These are phyloP conservation scores for Lepiota brunneoincarnata DNA, from an alignment of 768 basidiomycete species.

Conservation along the genomic window DNA sequence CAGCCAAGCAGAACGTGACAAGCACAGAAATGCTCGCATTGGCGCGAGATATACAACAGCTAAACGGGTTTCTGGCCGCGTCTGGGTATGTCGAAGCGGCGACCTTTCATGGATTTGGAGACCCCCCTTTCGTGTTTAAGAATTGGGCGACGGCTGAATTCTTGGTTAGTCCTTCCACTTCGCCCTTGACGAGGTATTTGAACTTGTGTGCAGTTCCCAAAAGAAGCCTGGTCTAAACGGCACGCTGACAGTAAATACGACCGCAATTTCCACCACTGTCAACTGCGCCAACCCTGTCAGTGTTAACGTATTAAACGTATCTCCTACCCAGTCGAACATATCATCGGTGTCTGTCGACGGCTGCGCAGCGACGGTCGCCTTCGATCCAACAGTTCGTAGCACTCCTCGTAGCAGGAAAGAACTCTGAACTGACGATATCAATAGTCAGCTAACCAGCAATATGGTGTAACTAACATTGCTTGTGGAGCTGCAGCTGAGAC, in stretches of 20 bases:
- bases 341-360: slow-evolving; percentile 47
- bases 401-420: too few relatives aligned
- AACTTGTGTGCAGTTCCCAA: slow-evolving; percentile 37
- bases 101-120: slow-evolving; percentile 40
- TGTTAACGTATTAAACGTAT: slow-evolving; percentile 16
- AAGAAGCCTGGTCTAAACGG: slow-evolving; percentile 46
- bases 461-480: slow-evolving; percentile 40
- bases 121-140: slow-evolving; percentile 54
- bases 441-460: slow-evolving; percentile 43
- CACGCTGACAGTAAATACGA: slow-evolving; percentile 48
- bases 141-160: slow-evolving; percentile 58
- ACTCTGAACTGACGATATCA: neutral
- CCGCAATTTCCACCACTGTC: slow-evolving; percentile 42
- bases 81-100: slow-evolving; percentile 53
- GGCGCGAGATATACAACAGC: slow-evolving; percentile 35
- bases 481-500: slow-evolving; percentile 30
- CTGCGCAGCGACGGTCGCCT: slow-evolving; percentile 37
- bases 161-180: slow-evolving; percentile 28
- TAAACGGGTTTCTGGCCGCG: slow-evolving; percentile 58
- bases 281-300: slow-evolving; percentile 44
- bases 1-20: slow-evolving; percentile 34
- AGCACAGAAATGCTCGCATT: slow-evolving; percentile 44
- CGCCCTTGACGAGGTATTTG: neutral
- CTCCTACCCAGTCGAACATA: slow-evolving; percentile 13
- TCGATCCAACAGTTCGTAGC: slow-evolving; percentile 33